A percentile compares a stretch with the other conserved stretches of the same genome.
These are phyloP conservation scores for Galeopsis tetrahit DNA, from an alignment of 257 asterid genomes.

Conservation along the genomic window DNA sequence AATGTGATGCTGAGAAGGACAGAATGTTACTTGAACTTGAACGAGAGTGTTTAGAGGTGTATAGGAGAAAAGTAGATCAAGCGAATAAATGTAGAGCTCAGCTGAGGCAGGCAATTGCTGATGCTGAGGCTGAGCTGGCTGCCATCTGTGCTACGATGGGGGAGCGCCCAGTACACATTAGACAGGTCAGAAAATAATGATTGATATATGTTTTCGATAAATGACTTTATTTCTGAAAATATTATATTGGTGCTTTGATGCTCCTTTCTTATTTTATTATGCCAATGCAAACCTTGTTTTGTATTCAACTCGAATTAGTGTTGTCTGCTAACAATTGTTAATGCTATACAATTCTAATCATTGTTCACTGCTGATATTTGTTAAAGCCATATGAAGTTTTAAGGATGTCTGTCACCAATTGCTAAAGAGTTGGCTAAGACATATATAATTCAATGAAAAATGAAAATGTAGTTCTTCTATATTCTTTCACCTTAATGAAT, in stretches of 20 bases:
- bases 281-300: slow-evolving; percentile 14
- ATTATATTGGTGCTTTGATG: neutral
- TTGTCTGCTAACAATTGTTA: slow-evolving; percentile 2
- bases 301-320: neutral
- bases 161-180: slow-evolving; percentile 89
- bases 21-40: slow-evolving; percentile 86
- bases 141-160: slow-evolving; percentile 93
- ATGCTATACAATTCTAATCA: neutral
- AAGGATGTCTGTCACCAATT: slow-evolving; percentile 22
- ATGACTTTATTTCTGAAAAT: neutral
- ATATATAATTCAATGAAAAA: neutral
- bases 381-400: neutral
- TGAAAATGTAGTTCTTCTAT: neutral
- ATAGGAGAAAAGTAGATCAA: slow-evolving; percentile 92
- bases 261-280: neutral
- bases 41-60: slow-evolving; percentile 89
- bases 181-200: slow-evolving; percentile 63
- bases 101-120: slow-evolving; percentile 97
- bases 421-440: neutral
- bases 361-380: slow-evolving; percentile 7
- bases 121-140: slow-evolving; percentile 98
- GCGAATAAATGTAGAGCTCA: slow-evolving; percentile 92
- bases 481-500: slow-evolving; percentile 12
- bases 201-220: neutral
- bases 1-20: slow-evolving; percentile 81